Evolutionary conservation across 23 red algal genomes (phyloP), one percentile per base, ranked within the genome.

Genomic region (Agarophyton chilense): DNA sequence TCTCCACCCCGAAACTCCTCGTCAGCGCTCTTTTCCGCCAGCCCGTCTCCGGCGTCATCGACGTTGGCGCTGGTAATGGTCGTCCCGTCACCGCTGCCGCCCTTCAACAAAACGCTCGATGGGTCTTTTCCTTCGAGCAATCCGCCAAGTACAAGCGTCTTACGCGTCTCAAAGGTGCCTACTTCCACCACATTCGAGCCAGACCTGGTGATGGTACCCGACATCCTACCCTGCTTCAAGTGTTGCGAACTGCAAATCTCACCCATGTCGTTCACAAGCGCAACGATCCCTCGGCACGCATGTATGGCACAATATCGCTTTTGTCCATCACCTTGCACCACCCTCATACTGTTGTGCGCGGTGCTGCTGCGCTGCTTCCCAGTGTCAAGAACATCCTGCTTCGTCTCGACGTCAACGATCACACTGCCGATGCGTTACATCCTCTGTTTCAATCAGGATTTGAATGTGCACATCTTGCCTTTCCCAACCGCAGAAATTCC

Each of bases 401-500:
- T 24, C 40, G 43, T 21, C 19, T 74, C 43, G 38, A 22, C 43
- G 68, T 49, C 7, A 19, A 74, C 5, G 40, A 49, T 49, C 21
- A 74, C 47, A 39, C 68, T 3, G 38, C 16, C 19, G 38, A 43
- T 12, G 33, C 29, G 16, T 25, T 74, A 29, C 68, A 26, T 28
- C 7, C 36, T 18, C 68, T 74, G 6, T 47, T 74, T 39, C 38
- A 47, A 28, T 24, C 68, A 17, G 68, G 68, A 6, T 74, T 74
- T 49, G 68, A 74, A 74, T 74, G 68, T 74, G 68, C 68, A 13
- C 68, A 74, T 39, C 68, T 74, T 43, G 68, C 68, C 3, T 74
- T 74, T 49, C n/a, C 38, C 5, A 5, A 74, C 68, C 24, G 36
- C 19, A 49, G 68, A 43, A 74, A 47, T 7, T 43, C 43, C 4